Conservation (phyloP, 2,329 filamentous ascomycete species). For the Diplodia sapinea region DNA sequence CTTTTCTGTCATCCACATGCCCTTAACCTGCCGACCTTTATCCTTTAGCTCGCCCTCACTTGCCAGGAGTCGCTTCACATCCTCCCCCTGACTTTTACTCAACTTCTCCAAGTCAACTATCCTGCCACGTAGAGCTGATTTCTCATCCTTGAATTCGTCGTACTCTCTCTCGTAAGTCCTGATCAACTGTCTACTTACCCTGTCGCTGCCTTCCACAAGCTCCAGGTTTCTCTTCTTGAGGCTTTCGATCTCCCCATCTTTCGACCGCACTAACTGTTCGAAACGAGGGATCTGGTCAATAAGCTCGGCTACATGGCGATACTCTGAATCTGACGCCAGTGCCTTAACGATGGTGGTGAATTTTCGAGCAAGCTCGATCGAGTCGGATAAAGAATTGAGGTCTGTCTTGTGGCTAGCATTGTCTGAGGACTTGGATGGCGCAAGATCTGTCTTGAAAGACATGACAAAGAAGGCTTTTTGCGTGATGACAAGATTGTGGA, state of each 20-base stretch:
- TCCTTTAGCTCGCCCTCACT: conserved; percentile 5
- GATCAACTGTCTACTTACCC: too few species aligned
- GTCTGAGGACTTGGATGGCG: too few species aligned
- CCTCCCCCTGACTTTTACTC: background rate
- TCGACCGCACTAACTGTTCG: background rate
- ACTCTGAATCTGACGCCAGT: background rate
- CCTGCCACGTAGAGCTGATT: too few species aligned
- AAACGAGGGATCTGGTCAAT: background rate
- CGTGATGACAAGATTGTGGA: too few species aligned
- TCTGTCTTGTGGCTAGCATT: background rate
- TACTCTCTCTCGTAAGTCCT: too few species aligned
- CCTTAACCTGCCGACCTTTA: background rate
- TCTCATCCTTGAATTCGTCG: too few species aligned
- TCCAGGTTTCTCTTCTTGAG: background rate
- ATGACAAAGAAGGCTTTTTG: too few species aligned
- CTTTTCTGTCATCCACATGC: too few species aligned
- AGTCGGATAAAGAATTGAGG: background rate
- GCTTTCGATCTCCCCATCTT: background rate
- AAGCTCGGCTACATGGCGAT: background rate
- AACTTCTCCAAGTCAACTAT: background rate
- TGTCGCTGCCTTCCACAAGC: background rate
- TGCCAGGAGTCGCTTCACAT: background rate
- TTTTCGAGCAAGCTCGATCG: background rate
- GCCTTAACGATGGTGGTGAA: background rate
- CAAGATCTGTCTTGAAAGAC: too few species aligned